Evolutionary conservation across 495 filamentous ascomycete species (phyloP).

Genomic region (Xylaria sp.): DNA sequence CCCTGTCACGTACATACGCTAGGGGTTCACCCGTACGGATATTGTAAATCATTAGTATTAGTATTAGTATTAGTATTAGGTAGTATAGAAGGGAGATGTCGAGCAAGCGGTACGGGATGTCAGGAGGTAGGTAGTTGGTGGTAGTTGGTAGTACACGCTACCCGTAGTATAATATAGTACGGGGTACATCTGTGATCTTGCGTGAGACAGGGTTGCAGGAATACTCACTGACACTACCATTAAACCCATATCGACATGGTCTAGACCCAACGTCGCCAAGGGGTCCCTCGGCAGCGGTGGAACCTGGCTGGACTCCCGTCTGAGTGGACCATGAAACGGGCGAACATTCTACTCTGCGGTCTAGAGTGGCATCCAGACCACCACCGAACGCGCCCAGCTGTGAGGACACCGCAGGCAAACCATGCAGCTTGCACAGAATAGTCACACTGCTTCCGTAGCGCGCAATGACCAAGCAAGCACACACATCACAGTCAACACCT

Average conservation of each 20-base stretch:
- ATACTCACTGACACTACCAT: no score
- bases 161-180: no score
- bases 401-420: conserved; percentile 16
- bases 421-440: conserved; percentile 7
- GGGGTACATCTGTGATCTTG: not conserved
- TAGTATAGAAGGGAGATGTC: not conserved
- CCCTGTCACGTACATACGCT: not conserved
- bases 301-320: conserved; percentile 9
- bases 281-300: conserved; percentile 17
- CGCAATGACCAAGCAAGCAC: not conserved
- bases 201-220: not conserved
- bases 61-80: no score
- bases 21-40: not conserved
- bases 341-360: not conserved
- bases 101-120: not conserved
- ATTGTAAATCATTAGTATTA: no score
- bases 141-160: no score
- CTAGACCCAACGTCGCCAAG: conserved; percentile 24
- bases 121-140: no score
- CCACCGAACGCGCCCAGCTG: conserved; percentile 19
- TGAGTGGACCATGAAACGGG: not conserved
- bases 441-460: conserved; percentile 17
- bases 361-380: conserved; percentile 26
- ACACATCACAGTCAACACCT: not conserved
- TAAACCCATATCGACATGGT: conserved; percentile 13